A percentile compares a stretch with the other conserved stretches of the same genome.
Evolutionary conservation across 176 grass and related monocot genomes (phyloP).

Genomic region (Aegilops umbellulata): DNA sequence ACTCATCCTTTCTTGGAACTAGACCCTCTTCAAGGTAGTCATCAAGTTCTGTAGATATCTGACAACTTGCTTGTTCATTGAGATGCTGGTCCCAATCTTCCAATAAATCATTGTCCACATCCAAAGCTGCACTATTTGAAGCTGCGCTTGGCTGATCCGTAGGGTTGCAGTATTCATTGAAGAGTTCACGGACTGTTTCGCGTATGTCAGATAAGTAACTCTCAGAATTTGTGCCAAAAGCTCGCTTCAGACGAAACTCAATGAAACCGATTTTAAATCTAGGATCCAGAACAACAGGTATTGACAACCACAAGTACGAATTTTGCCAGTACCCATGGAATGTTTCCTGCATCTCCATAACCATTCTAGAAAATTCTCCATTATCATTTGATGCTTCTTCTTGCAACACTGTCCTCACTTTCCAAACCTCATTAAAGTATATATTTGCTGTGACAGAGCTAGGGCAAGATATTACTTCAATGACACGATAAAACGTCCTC

Average conservation of each 20-base stretch:
- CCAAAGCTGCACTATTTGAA: slow-evolving; percentile 19
- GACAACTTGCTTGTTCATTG: slow-evolving; percentile 41
- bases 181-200: slow-evolving; percentile 35
- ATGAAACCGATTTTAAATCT: slow-evolving; percentile 58
- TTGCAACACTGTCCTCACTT: slow-evolving; percentile 51
- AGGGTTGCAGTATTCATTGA: slow-evolving; percentile 42
- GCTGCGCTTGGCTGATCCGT: neutral
- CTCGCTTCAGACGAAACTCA: slow-evolving; percentile 51
- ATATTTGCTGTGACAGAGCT: slow-evolving; percentile 40
- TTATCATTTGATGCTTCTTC: slow-evolving; percentile 45
- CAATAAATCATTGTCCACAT: slow-evolving; percentile 31
- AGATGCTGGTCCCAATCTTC: slow-evolving; percentile 65
- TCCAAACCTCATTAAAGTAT: slow-evolving; percentile 59
- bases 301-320: slow-evolving; percentile 41
- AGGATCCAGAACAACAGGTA: slow-evolving; percentile 60
- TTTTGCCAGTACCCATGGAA: slow-evolving; percentile 44
- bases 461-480: slow-evolving; percentile 43
- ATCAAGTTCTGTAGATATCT: slow-evolving; percentile 46
- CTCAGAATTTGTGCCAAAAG: slow-evolving; percentile 37
- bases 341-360: slow-evolving; percentile 36
- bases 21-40: slow-evolving; percentile 46
- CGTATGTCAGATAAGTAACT: slow-evolving; percentile 37
- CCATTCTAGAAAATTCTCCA: slow-evolving; percentile 20
- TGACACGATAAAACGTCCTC: slow-evolving; percentile 45
- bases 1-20: slow-evolving; percentile 59